Percentiles rank a stretch among this genome's conserved stretches.
Evolutionary conservation across 345 rosid species (phyloP).

Genomic region (Corchorus capsularis): DNA sequence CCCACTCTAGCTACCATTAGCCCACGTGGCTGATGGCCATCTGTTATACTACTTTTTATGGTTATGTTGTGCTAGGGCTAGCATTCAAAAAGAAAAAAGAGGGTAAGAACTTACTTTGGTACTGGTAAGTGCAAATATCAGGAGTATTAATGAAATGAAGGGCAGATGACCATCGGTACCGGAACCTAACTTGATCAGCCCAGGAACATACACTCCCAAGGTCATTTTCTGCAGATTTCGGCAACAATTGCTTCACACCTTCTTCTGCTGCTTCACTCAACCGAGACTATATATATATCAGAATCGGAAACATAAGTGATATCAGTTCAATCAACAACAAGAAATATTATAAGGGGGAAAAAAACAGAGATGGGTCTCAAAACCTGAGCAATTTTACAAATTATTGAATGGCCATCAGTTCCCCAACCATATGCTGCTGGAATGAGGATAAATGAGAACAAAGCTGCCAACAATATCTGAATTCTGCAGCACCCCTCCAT

Average conservation of each 20-base stretch:
- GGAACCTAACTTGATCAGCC: conserved; percentile 72
- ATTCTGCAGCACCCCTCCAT: conserved; percentile 24
- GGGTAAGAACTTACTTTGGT: conserved; percentile 44
- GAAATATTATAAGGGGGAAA: too few species aligned
- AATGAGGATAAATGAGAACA: conserved; percentile 26
- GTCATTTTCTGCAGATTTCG: conserved; percentile 56
- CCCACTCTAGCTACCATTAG: too few species aligned
- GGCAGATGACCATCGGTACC: conserved; percentile 68
- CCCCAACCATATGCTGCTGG: conserved; percentile 57
- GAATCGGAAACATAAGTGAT: too few species aligned
- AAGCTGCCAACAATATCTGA: conserved; percentile 12
- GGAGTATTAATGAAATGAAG: conserved; percentile 82
- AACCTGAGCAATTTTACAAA: conserved; percentile 82
- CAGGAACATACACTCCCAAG: conserved; percentile 66
- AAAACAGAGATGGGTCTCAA: too few species aligned
- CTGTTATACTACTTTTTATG: too few species aligned
- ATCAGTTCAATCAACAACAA: too few species aligned
- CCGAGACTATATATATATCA: conserved; percentile 48
- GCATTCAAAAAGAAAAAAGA: neutral
- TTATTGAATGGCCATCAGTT: conserved; percentile 62
- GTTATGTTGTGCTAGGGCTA: too few species aligned
- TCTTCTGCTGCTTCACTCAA: conserved; percentile 53
- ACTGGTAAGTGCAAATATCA: conserved; percentile 61
- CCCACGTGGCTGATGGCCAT: too few species aligned
- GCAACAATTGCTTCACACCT: conserved; percentile 62